phyloP scores from a whole-genome alignment of 2,329 filamentous ascomycete genomes.

The Coniochaeta sp. region DNA sequence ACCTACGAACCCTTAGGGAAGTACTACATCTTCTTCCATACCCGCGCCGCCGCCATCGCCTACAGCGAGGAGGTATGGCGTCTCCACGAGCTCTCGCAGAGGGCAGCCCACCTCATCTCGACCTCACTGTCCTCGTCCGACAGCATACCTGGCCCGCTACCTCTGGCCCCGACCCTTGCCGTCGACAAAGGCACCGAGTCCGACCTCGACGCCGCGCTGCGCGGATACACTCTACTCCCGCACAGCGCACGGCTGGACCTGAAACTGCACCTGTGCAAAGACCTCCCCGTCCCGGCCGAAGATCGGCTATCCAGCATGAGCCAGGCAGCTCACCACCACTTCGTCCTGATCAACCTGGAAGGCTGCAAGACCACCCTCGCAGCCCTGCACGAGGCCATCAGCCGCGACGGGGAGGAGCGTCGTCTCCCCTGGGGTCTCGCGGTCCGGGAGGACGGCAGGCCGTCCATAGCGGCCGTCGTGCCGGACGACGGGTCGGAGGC shows the following conservation, averaged over 20 bases:
- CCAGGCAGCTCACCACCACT: slow-evolving; percentile 6
- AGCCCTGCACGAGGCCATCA: slow-evolving; percentile 28
- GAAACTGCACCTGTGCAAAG: not conserved
- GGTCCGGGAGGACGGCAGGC: slow-evolving; percentile 9
- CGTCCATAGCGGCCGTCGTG: not conserved
- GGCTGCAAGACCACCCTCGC: slow-evolving; percentile 17
- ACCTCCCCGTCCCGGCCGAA: slow-evolving; percentile 7
- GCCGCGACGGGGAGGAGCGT: slow-evolving; percentile 32
- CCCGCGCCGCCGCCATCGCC: slow-evolving; percentile 45
- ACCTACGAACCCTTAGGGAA: slow-evolving; percentile 56
- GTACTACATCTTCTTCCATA: slow-evolving; percentile 65
- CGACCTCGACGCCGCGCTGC: slow-evolving; percentile 23
- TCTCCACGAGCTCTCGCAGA: slow-evolving; percentile 30
- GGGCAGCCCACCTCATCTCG: slow-evolving; percentile 1
- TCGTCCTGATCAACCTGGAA: slow-evolving; percentile 28
- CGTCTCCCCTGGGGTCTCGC: slow-evolving; percentile 28
- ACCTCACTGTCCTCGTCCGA: slow-evolving; percentile 12
- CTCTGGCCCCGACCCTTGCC: slow-evolving; percentile 17
- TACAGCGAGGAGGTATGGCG: slow-evolving; percentile 50
- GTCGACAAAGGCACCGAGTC: slow-evolving; percentile 12
- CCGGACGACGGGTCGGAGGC: not conserved
- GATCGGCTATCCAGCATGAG: slow-evolving; percentile 10
- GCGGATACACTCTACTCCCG: slow-evolving; percentile 21
- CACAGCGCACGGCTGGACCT: slow-evolving; percentile 21
- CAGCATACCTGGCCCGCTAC: slow-evolving; percentile 23